phyloP scores from a whole-genome alignment of 2,329 filamentous ascomycete genomes.

The Sclerotinia sclerotiorum region DNA sequence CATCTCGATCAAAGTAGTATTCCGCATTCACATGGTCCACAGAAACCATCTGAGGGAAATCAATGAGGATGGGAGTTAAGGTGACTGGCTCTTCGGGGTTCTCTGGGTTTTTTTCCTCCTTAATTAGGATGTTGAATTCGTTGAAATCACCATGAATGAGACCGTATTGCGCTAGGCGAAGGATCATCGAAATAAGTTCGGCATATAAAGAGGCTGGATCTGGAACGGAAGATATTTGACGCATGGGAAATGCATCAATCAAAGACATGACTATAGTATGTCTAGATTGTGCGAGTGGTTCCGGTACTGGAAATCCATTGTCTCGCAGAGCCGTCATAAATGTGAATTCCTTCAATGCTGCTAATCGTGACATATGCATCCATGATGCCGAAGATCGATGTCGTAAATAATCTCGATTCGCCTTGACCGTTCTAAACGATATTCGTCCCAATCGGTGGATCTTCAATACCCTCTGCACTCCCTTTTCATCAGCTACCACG shows the following conservation, averaged over 20 bases:
- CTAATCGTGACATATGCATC: conserved; percentile 96
- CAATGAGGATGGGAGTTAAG: conserved; percentile 82
- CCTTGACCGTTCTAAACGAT: conserved; percentile 94
- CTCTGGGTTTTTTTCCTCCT: conserved; percentile 58
- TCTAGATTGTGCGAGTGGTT: conserved; percentile 82
- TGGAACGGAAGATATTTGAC: conserved; percentile 81
- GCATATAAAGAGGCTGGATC: conserved; percentile 84
- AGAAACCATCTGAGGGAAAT: conserved; percentile 98
- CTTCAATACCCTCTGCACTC: conserved; percentile 81
- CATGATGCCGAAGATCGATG: conserved; percentile 79
- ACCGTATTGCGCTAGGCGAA: conserved; percentile 79
- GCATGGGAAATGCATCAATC: conserved; percentile 86
- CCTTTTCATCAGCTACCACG: conserved; percentile 79
- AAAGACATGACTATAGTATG: conserved; percentile 97
- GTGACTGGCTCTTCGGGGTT: conserved; percentile 49
- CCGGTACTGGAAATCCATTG: conserved; percentile 86
- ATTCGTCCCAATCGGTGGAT: conserved; percentile 95
- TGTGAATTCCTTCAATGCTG: conserved; percentile 89
- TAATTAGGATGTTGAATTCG: conserved; percentile 96
- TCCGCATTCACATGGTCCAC: conserved; percentile 91
- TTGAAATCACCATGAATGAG: conserved; percentile 98
- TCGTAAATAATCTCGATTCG: conserved; percentile 91
- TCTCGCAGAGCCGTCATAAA: conserved; percentile 87
- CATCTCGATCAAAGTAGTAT: conserved; percentile 96
- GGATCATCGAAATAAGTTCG: conserved; percentile 84